Base-by-base conservation (phyloP, 1,139 yeast species). In the Hanseniaspora gamundiae region DNA sequence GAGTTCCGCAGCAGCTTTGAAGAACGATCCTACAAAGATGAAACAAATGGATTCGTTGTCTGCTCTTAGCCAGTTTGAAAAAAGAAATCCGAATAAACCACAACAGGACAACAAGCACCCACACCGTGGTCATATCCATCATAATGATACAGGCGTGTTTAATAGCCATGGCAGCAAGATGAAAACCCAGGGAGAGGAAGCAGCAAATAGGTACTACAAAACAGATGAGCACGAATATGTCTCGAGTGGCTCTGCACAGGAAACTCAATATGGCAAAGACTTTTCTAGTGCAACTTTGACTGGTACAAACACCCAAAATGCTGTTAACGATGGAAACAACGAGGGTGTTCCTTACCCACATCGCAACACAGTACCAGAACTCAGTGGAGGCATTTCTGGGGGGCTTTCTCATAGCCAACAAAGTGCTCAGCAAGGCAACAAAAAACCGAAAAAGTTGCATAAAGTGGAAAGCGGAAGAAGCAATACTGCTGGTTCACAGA, bases 91-190 rank as follows among this genome's bases (percentile, higher is more conserved):
- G 24, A 44, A n/a, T n/a, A n/a, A n/a, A n/a, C 46, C 35, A 27
- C 49, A 27, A 42, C 47, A 39, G 22, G 46, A 39, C 19, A 17
- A 31, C 21, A 31, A 16, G 36, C 36, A n/a, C 17, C 45, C 39
- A 11, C 47, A 45, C 24, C 43, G 43, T 17, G 49, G 42, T 22
- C 46, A 44, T 35, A 47, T 45, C 38, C 53, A 40, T 38, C 52
- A 41, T 38, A 45, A 28, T n/a, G n/a, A n/a, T n/a, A n/a, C n/a
- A n/a, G n/a, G n/a, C n/a, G n/a, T n/a, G n/a, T n/a, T n/a, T n/a
- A n/a, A n/a, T n/a, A n/a, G n/a, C n/a, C n/a, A 17, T 42, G 35
- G n/a, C 44, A 24, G 19, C 48, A 27, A 33, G 35, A 17, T 44
- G 40, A 33, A 38, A 43, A 9, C 46, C 42, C n/a, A 26, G 41